phyloP scores from a whole-genome alignment of 129 eudicot genomes.

The Tagetes patula region DNA sequence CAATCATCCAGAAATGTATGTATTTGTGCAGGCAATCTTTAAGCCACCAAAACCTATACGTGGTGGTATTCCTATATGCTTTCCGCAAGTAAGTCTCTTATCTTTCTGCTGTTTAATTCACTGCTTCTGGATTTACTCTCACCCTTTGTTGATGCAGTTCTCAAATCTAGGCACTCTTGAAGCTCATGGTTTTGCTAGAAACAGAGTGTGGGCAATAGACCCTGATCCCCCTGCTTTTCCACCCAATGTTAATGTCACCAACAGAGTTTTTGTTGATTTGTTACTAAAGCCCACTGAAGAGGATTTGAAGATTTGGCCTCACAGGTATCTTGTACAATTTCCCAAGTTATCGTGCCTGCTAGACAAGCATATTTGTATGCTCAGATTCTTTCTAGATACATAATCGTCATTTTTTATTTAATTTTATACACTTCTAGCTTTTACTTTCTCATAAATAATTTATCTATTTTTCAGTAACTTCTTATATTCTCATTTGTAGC shows the following conservation, averaged over 20 bases:
- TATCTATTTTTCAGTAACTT: not conserved
- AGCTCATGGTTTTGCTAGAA: conserved; percentile 92
- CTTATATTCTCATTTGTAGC: conserved; percentile 38
- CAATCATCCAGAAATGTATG: conserved; percentile 19
- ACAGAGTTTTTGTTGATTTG: conserved; percentile 73
- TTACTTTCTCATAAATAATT: not conserved
- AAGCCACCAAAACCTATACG: conserved; percentile 84
- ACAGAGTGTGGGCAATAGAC: conserved; percentile 78
- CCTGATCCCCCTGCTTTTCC: conserved; percentile 59
- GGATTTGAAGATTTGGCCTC: conserved; percentile 83
- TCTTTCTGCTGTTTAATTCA: conserved; percentile 10
- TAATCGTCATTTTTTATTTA: not conserved
- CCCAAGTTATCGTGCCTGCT: conserved; percentile 20
- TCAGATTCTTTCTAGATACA: not conserved
- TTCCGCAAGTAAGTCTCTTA: conserved; percentile 67
- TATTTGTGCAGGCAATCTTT: conserved; percentile 58
- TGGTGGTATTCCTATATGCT: conserved; percentile 95
- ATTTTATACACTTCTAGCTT: conserved; percentile 22
- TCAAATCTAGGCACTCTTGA: conserved; percentile 64
- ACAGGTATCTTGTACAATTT: conserved; percentile 48
- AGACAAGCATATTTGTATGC: not conserved
- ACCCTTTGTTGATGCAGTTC: conserved; percentile 50
- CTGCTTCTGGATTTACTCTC: conserved; percentile 14
- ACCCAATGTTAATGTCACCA: conserved; percentile 40
- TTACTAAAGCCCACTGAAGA: conserved; percentile 79